Conservation (phyloP, 2,329 filamentous ascomycete genomes). For the Mycocentrospora acerina region DNA sequence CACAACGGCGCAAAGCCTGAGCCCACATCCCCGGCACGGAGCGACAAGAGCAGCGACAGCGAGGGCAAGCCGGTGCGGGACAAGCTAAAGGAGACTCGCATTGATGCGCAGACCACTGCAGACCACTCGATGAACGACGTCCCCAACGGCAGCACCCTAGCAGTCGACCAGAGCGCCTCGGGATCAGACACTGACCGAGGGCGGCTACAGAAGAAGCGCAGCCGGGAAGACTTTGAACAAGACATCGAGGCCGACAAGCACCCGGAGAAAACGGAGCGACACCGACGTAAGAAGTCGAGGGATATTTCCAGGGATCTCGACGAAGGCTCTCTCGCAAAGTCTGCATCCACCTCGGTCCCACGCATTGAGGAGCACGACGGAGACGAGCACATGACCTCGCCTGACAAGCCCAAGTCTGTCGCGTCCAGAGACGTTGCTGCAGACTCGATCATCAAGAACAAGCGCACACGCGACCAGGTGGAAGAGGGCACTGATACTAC, state of each 20-base stretch:
- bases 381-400: conserved; percentile 30
- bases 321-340: conserved; percentile 32
- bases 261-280: conserved; percentile 39
- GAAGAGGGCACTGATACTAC: conserved; percentile 15
- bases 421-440: conserved; percentile 9
- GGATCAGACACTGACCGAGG: conserved; percentile 41
- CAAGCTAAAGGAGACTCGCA: conserved; percentile 63
- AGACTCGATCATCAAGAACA: conserved; percentile 50
- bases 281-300: conserved; percentile 51
- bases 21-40: conserved; percentile 33
- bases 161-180: conserved; percentile 29
- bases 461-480: conserved; percentile 46
- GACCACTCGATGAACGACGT: conserved; percentile 27
- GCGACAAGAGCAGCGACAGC: conserved; percentile 47
- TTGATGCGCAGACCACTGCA: conserved; percentile 44
- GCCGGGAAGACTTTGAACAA: conserved; percentile 48
- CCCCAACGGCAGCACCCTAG: conserved; percentile 23
- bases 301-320: conserved; percentile 43
- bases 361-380: conserved; percentile 34
- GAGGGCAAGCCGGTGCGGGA: conserved; percentile 61
- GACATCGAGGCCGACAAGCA: conserved; percentile 33
- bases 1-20: conserved; percentile 15
- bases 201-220: conserved; percentile 48
- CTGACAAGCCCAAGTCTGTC: conserved; percentile 11
- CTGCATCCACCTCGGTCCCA: conserved; percentile 32